phyloP scores from a whole-genome alignment of 2,329 filamentous ascomycete species.

The Nemania bipapillata region DNA sequence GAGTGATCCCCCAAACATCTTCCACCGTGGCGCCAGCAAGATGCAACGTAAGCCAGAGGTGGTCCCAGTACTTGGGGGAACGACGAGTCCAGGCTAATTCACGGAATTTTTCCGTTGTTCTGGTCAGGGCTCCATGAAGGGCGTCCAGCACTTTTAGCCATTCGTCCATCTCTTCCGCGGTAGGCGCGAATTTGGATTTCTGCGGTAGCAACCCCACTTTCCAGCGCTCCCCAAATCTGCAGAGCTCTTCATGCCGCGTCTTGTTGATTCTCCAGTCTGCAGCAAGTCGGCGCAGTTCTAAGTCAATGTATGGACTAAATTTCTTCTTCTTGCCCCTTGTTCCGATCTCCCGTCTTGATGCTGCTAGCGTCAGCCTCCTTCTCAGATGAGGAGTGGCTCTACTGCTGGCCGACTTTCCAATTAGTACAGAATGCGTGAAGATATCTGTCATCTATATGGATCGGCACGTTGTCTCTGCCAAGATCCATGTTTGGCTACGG shows the following conservation, averaged over 20 bases:
- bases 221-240: background rate
- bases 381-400: no score
- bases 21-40: conserved; percentile 26
- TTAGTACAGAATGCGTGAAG: no score
- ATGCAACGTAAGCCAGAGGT: conserved; percentile 28
- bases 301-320: background rate
- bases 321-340: background rate
- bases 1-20: conserved; percentile 17
- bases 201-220: background rate
- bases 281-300: background rate
- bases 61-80: conserved; percentile 14
- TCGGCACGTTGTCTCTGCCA: no score
- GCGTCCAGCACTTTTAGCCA: background rate
- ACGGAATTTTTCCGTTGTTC: conserved; percentile 2
- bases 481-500: no score
- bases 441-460: no score
- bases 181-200: background rate
- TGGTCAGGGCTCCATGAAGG: background rate
- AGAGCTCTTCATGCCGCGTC: conserved; percentile 1
- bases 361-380: no score
- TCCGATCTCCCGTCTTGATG: no score
- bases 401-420: no score
- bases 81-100: conserved; percentile 6
- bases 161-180: background rate
- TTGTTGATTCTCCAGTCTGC: conserved; percentile 4